Conservation (phyloP, 2,329 filamentous ascomycete genomes). For the Alternaria ventricosa region DNA sequence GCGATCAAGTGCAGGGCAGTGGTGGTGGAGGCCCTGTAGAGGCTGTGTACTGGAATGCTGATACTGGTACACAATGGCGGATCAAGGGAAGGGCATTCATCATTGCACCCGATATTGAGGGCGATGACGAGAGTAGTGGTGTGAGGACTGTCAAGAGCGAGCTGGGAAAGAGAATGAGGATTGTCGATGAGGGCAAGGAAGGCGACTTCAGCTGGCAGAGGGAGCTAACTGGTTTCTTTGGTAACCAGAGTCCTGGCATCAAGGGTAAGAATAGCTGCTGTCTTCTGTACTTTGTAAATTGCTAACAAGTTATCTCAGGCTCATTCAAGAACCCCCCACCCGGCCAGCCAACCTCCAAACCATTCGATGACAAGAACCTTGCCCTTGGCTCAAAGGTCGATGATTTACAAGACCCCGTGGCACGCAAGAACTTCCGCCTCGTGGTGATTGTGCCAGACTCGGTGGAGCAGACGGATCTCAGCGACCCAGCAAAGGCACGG, state of each 20-base stretch:
- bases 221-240: constrained; percentile 88
- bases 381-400: constrained; percentile 69
- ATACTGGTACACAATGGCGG: constrained; percentile 81
- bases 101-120: constrained; percentile 72
- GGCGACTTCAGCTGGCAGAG: constrained; percentile 75
- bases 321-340: constrained; percentile 67
- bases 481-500: constrained; percentile 66
- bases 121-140: constrained; percentile 59
- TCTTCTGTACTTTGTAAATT: background rate
- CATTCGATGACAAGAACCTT: constrained; percentile 53
- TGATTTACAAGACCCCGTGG: constrained; percentile 72
- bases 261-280: constrained; percentile 59
- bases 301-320: constrained; percentile 51
- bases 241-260: constrained; percentile 82
- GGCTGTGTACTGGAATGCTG: constrained; percentile 80
- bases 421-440: constrained; percentile 80
- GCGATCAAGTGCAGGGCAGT: constrained; percentile 55
- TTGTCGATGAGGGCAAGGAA: constrained; percentile 53
- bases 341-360: constrained; percentile 54
- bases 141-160: constrained; percentile 65
- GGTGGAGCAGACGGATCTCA: constrained; percentile 77
- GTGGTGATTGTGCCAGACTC: constrained; percentile 84
- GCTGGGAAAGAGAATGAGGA: constrained; percentile 69
- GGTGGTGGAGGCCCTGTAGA: constrained; percentile 77
- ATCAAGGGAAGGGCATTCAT: constrained; percentile 78